Evolutionary conservation across 1,284 basidiomycete species (phyloP).

Genomic region (Microbotryum scabiosae): DNA sequence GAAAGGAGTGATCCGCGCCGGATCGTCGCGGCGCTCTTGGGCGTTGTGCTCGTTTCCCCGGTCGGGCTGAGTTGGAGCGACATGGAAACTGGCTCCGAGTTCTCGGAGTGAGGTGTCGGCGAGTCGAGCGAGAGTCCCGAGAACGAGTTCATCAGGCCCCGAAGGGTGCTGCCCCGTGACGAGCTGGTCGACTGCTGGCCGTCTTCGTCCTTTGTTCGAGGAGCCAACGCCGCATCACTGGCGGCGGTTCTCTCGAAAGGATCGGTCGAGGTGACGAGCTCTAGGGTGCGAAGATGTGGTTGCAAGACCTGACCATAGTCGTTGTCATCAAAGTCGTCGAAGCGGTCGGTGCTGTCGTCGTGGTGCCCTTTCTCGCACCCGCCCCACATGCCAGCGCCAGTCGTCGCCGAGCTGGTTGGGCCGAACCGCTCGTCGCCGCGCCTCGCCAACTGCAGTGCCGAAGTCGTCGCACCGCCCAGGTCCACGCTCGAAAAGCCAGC

Average conservation of each 20-base stretch:
- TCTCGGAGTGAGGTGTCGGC: not conserved
- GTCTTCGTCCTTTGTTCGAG: conserved; percentile 6
- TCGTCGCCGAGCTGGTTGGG: no score
- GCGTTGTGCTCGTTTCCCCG: not conserved
- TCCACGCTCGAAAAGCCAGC: not conserved
- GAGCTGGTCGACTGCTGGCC: conserved; percentile 9
- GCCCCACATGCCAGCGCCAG: not conserved
- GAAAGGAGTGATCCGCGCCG: conserved; percentile 11
- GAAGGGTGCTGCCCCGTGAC: conserved; percentile 5
- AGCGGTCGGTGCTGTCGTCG: not conserved
- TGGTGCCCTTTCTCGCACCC: not conserved
- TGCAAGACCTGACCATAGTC: conserved; percentile 2
- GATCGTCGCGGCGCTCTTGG: conserved; percentile 1
- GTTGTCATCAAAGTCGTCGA: conserved; percentile 1
- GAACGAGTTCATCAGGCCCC: conserved; percentile 4
- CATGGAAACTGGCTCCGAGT: not conserved
- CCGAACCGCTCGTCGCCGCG: not conserved
- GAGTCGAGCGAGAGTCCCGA: conserved; percentile 8
- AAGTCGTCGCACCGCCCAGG: not conserved
- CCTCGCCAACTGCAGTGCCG: not conserved
- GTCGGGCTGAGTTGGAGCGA: not conserved
- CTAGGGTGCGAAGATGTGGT: not conserved
- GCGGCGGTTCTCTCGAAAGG: not conserved
- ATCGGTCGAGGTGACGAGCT: not conserved
- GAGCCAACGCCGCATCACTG: not conserved